Evolutionary conservation across 345 rosid genomes (phyloP).

Genomic region (Rhizophora mangle): DNA sequence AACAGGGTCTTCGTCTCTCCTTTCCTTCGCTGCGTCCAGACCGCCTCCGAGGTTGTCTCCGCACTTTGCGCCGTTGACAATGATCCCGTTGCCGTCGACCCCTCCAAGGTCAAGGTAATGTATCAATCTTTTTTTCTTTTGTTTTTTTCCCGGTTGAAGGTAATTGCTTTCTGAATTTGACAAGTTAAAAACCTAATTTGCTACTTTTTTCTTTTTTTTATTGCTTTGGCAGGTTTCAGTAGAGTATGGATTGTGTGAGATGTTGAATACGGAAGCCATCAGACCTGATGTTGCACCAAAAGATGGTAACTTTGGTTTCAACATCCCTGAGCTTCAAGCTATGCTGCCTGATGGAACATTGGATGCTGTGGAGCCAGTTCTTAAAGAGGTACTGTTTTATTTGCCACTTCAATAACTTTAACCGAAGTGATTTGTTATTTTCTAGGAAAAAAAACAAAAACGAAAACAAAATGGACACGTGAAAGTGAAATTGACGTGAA

Average conservation of each 20-base stretch:
- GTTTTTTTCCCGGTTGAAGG: neutral
- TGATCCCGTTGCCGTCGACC: conserved; percentile 36
- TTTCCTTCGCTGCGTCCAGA: conserved; percentile 76
- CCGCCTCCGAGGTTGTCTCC: conserved; percentile 55
- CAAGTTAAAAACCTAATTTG: neutral
- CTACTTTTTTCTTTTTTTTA: neutral
- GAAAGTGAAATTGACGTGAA: neutral
- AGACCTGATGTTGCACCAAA: conserved; percentile 50
- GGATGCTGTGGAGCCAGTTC: conserved; percentile 47
- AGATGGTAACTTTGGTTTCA: conserved; percentile 59
- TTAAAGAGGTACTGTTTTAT: conserved; percentile 42
- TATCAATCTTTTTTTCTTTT: neutral
- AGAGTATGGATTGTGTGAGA: conserved; percentile 78
- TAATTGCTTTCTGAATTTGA: neutral
- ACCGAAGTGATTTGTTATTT: no score
- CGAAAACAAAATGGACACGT: no score
- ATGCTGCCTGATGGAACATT: conserved; percentile 61
- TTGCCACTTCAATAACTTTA: no score
- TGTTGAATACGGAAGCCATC: conserved; percentile 59
- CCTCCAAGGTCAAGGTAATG: conserved; percentile 65
- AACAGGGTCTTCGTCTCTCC: conserved; percentile 87
- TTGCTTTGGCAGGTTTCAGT: conserved; percentile 47
- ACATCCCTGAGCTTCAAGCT: conserved; percentile 50
- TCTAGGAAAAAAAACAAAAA: no score
- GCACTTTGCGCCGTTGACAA: conserved; percentile 49